Evolutionary conservation across 768 basidiomycete genomes (phyloP), one percentile per base, ranked within the genome.

Genomic region (Xerocomellus dryophilus): DNA sequence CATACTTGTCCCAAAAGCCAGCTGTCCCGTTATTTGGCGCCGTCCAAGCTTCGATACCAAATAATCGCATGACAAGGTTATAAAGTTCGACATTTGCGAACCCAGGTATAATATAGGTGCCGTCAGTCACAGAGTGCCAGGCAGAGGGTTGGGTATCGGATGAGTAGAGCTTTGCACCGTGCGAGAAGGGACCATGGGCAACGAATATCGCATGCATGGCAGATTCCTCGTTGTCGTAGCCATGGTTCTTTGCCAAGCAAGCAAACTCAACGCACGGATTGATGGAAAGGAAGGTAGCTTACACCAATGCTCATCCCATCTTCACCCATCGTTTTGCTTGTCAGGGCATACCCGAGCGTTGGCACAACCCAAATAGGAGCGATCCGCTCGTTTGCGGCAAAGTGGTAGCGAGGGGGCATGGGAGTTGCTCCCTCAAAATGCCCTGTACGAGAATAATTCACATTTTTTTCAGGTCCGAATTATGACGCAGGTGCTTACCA

Each of bases 191-290:
- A 1, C 94, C 94, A 65, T 93, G 91, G 10, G 91, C 93, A 53
- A 96, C 85, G 69, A 96, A 95, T 66, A 92, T 86, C 2, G 93
- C 93, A 47, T 84, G 82, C 94, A 96, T 96, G 7, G 86, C 76
- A 12, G 75, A 63, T 39, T 85, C 82, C 17, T 79, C 68, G 60
- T 93, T 94, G 67, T 95, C 93, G 65, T 94, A 97, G 7, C 94
- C 94, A 61, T 97, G 94, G 55, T 85, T 93, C 88, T 91, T 60
- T 31, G 59, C 47, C 17, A 11, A 46, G 18, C 14, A 25, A 18
- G 52, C 5, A n/a, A n/a, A 12, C 35, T 62, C 42, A 57, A 35
- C 6, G 12, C 34, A 40, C 14, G 25, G 5, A 17, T 7, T 5
- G 8, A 17, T 1, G n/a, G 25, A 34, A 39, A 50, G n/a, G 7